phyloP scores from a whole-genome alignment of 2,329 filamentous ascomycete species.

The Teratosphaeria gauchensis region DNA sequence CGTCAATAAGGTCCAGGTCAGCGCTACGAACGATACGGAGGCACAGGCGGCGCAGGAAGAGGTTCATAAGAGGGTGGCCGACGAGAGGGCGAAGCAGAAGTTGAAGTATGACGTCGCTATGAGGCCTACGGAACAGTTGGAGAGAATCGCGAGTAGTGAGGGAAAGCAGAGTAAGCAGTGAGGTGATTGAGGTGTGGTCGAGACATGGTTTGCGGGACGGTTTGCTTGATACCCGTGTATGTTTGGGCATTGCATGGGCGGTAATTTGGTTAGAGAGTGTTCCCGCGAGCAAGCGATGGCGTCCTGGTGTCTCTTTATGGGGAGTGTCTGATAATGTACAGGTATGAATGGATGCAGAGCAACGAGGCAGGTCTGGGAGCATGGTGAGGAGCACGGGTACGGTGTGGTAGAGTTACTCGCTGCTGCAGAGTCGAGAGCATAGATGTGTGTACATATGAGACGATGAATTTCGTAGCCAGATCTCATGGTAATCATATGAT shows the following conservation, averaged over 20 bases:
- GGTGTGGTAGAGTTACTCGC: background rate
- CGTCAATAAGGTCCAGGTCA: too few relatives aligned
- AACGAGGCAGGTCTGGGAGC: background rate
- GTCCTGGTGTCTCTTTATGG: background rate
- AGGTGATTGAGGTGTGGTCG: background rate
- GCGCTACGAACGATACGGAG: background rate
- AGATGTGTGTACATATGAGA: background rate
- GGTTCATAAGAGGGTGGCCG: background rate
- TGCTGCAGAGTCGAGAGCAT: background rate
- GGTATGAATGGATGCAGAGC: background rate
- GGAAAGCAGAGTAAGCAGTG: background rate
- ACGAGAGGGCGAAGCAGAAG: background rate
- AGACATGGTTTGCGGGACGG: background rate
- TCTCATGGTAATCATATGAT: background rate
- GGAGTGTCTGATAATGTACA: background rate
- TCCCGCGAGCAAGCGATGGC: background rate
- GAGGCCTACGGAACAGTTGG: background rate
- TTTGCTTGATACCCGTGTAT: background rate
- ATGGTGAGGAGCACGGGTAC: background rate
- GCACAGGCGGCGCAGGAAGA: background rate
- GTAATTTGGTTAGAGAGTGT: background rate
- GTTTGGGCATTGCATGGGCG: background rate
- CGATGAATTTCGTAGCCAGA: background rate
- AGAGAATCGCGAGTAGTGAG: background rate
- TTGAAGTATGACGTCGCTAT: background rate